Percentiles rank a stretch among this genome's conserved stretches.
These are phyloP conservation scores for Trichoderma reesei DNA, from an alignment of 495 filamentous ascomycete genomes.

Conservation along the genomic window DNA sequence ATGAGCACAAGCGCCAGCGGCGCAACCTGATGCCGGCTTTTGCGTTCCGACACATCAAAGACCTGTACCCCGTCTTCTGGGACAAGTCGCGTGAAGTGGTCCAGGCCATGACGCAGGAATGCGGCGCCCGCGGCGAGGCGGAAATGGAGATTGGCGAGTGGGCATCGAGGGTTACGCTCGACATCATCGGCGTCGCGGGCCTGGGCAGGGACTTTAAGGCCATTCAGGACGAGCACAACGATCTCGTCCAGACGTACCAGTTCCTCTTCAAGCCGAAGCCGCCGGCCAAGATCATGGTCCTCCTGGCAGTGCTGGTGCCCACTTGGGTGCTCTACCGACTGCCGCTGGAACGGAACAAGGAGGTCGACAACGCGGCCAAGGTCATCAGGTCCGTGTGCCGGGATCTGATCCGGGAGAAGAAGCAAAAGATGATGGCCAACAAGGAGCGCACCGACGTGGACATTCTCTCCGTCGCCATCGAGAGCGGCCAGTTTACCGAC, in stretches of 20 bases:
- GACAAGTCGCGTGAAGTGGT: constrained; percentile 41
- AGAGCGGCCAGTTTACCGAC: constrained; percentile 65
- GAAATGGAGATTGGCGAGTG: constrained; percentile 61
- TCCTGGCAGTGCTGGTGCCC: constrained; percentile 40
- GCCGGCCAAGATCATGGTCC: constrained; percentile 32
- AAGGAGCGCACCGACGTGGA: constrained; percentile 51
- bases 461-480: constrained; percentile 74
- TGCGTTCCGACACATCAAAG: constrained; percentile 73
- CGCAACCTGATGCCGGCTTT: constrained; percentile 79
- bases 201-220: constrained; percentile 73
- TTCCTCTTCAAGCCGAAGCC: constrained; percentile 40
- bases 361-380: constrained; percentile 42
- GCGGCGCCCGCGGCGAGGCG: constrained; percentile 27
- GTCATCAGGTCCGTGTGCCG: constrained; percentile 54
- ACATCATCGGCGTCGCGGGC: constrained; percentile 78
- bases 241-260: constrained; percentile 58
- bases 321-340: constrained; percentile 39
- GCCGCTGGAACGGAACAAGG: constrained; percentile 58
- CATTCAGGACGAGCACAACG: constrained; percentile 51
- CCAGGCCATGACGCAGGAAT: constrained; percentile 18
- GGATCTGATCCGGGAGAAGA: constrained; percentile 59
- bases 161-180: constrained; percentile 66
- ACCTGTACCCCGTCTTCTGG: constrained; percentile 83
- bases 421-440: constrained; percentile 46
- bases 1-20: constrained; percentile 74